These are phyloP conservation scores for Exophiala xenobiotica DNA, from an alignment of 2,329 filamentous ascomycete species.

Conservation along the genomic window DNA sequence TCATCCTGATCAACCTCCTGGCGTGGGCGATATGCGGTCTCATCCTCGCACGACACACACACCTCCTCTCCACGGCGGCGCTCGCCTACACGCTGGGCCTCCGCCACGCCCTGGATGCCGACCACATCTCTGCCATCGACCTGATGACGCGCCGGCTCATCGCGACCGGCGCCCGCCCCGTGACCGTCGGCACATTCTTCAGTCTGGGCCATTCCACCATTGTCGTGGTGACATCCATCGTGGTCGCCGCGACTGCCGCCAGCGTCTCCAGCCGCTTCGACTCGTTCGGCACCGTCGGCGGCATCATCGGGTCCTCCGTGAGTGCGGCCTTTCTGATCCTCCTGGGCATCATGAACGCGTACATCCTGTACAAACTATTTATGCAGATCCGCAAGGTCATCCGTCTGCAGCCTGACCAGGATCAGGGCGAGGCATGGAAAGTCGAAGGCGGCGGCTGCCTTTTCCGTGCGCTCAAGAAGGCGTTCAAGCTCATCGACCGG, in stretches of 20 bases:
- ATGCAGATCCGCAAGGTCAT: slow-evolving; percentile 65
- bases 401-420: slow-evolving; percentile 42
- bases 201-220: slow-evolving; percentile 91
- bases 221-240: slow-evolving; percentile 83
- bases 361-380: slow-evolving; percentile 79
- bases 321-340: slow-evolving; percentile 80
- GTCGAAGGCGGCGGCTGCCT: slow-evolving; percentile 77
- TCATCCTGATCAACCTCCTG: slow-evolving; percentile 55
- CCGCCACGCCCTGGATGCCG: slow-evolving; percentile 94
- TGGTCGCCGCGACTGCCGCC: slow-evolving; percentile 86
- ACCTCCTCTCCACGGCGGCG: slow-evolving; percentile 73
- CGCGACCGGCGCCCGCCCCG: slow-evolving; percentile 78
- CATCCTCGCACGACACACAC: slow-evolving; percentile 36
- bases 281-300: slow-evolving; percentile 74
- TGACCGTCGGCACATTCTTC: slow-evolving; percentile 93
- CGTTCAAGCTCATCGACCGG: slow-evolving; percentile 71
- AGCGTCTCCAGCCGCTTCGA: slow-evolving; percentile 79
- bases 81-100: slow-evolving; percentile 86
- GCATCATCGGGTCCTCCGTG: slow-evolving; percentile 85
- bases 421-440: slow-evolving; percentile 57
- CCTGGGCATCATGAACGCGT: slow-evolving; percentile 78
- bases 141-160: slow-evolving; percentile 89
- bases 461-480: slow-evolving; percentile 65
- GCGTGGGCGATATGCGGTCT: slow-evolving; percentile 60
- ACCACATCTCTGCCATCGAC: slow-evolving; percentile 90